Evolutionary conservation across 169 alveolate genomes (phyloP), one percentile per base, ranked within the genome.

Genomic region (Cytauxzoon felis): DNA sequence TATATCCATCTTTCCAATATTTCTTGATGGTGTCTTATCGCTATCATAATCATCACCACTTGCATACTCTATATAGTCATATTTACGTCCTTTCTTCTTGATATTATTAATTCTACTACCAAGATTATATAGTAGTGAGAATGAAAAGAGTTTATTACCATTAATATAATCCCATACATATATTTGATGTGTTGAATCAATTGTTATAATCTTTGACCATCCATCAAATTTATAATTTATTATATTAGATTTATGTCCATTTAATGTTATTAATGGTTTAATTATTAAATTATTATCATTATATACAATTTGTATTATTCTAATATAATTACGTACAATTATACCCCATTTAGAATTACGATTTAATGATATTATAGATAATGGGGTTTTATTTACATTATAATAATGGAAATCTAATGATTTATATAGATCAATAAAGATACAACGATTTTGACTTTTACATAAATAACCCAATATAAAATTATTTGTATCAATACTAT

Each of bases 331-430:
- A 27, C 78, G 60, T 0, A 73, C 64, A 8, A 63, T 62, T 3
- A 73, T 16, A 30, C 65, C 83, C 83, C 83, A 73, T 21, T 58
- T 45, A 27, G 83, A 73, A n/a, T 34, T 21, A 32, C 83, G 53
- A 18, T 73, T 29, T 11, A 73, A 60, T 23, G 36, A 62, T 36
- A 64, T 3, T 11, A 73, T 34, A 29, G 36, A 21, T 13, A 62
- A 62, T 2, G 83, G 83, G 13, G 83, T 76, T 51, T 54, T 73
- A 2, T 76, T 42, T 11, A 73, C 78, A 40, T 30, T 23, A 60
- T 58, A 58, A n/a, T 43, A 41, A 2, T 34, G 43, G 30, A 42
- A 27, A 24, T 58, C 18, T 13, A 38, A 13, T 13, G 45, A 13
- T 13, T 13, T n/a, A 45, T 43, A 58, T 9, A 58, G 9, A 21